Evolutionary conservation across 306 rosid genomes (phyloP), one percentile per base, ranked within the genome.

Genomic region (Sesbania bispinosa): DNA sequence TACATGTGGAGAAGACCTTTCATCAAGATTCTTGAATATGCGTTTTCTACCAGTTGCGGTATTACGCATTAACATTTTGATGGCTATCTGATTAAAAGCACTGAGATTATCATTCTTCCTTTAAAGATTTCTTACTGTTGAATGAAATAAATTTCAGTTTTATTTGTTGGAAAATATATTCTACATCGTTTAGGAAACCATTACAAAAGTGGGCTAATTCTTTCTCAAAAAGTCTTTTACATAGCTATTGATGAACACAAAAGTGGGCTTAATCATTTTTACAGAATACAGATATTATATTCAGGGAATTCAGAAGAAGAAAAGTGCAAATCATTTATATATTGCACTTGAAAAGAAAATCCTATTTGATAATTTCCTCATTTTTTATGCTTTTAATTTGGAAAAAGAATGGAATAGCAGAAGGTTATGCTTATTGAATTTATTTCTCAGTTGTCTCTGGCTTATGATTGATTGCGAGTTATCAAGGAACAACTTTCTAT

Each of bases 41-140:
- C 89, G 80, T 62, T 90, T 90, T 67, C 83, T 90, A 73, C 62
- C 86, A 3, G 85, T 83, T 7, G 82, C 62, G 92, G 97, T 90
- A 84, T 67, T 54, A 64, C 75, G 58, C 27, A 33, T 73, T 43
- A 32, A 23, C 32, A 32, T 42, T 53, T 67, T 32, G 21, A 55
- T 50, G 32, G 19, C 67, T 16, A 42, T 30, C 11, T 41, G 19
- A 52, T 73, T 61, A 47, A 36, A 26, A 38, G 16, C 41, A 14
- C 26, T 1, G 16, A 21, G 21, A 62, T 35, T 6, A 50, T 20
- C 18, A 33, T 48, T 18, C 21, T 67, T 67, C 50, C 36, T n/a
- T 62, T 41, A 3, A 41, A 3, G 52, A 60, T 42, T 39, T 41
- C 4, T 21, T 62, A 11, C 16, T 62, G 32, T 23, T 62, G 33